These are phyloP conservation scores for Boletus tomentosulus DNA, from an alignment of 768 basidiomycete genomes.

Conservation along the genomic window DNA sequence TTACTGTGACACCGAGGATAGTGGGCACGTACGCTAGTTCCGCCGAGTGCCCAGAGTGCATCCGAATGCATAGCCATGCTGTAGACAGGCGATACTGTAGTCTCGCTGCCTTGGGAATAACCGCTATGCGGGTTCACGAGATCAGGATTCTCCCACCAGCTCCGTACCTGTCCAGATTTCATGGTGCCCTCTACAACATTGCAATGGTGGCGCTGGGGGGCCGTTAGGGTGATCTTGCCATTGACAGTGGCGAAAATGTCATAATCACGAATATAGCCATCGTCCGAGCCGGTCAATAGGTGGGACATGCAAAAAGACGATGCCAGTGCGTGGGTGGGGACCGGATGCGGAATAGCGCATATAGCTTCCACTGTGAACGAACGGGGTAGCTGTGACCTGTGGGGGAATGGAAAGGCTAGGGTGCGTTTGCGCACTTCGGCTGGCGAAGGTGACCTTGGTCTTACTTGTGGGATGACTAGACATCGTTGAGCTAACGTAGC, in stretches of 20 bases:
- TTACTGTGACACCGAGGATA: constrained; percentile 15
- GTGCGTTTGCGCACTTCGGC: constrained; percentile 49
- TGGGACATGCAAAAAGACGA: constrained; percentile 84
- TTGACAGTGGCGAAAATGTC: constrained; percentile 89
- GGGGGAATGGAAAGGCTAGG: constrained; percentile 33
- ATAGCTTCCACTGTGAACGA: constrained; percentile 87
- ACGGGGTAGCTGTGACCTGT: constrained; percentile 38
- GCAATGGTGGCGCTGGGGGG: constrained; percentile 84
- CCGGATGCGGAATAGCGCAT: constrained; percentile 86
- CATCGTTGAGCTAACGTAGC: constrained; percentile 15
- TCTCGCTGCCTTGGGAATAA: constrained; percentile 45
- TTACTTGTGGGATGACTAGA: constrained; percentile 22
- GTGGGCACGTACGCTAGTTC: constrained; percentile 64
- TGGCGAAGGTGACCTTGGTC: constrained; percentile 48
- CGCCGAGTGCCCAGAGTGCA: constrained; percentile 88
- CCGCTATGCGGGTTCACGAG: constrained; percentile 17
- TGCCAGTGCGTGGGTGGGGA: constrained; percentile 83
- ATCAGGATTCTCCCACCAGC: constrained; percentile 83
- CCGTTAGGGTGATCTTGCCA: constrained; percentile 79
- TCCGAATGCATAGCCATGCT: constrained; percentile 90
- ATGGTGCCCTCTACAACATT: constrained; percentile 89
- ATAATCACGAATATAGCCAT: constrained; percentile 91
- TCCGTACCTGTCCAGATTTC: constrained; percentile 81
- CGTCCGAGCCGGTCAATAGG: constrained; percentile 86
- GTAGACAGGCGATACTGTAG: constrained; percentile 69